These are phyloP conservation scores for Macrocystidia cucumis DNA, from an alignment of 1,284 basidiomycete species.

Conservation along the genomic window DNA sequence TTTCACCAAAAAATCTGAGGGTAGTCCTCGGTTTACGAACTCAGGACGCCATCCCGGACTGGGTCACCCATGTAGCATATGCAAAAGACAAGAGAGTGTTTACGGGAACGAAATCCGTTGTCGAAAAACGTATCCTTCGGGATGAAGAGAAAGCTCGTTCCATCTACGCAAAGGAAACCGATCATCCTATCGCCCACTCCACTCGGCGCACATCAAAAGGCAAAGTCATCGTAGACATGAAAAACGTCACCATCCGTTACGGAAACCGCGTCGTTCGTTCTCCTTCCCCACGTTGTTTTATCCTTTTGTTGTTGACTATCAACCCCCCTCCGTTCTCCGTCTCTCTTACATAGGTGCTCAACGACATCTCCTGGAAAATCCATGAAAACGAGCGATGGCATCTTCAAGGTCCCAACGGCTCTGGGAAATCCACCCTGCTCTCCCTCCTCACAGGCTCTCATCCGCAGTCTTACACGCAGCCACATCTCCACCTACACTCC, in stretches of 20 bases:
- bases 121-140: conserved; percentile 26
- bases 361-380: conserved; percentile 75
- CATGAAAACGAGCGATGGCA: conserved; percentile 80
- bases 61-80: conserved; percentile 72
- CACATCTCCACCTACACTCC: conserved; percentile 30
- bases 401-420: conserved; percentile 83
- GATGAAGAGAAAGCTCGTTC: conserved; percentile 7
- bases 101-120: conserved; percentile 37
- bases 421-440: conserved; percentile 94
- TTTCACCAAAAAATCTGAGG: conserved; percentile 36
- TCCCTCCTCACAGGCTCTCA: conserved; percentile 91
- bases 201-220: conserved; percentile 7
- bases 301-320: neutral
- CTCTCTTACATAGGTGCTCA: conserved; percentile 46
- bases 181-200: neutral
- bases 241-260: conserved; percentile 70
- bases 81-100: conserved; percentile 43
- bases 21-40: conserved; percentile 77
- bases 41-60: conserved; percentile 78
- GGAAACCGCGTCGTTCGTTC: conserved; percentile 43
- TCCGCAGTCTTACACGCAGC: conserved; percentile 85
- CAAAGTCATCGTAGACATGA: conserved; percentile 50
- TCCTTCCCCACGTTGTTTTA: neutral
- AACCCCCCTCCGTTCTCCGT: too few relatives aligned
- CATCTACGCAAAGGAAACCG: neutral